A percentile compares a stretch with the other conserved stretches of the same genome.
These are phyloP conservation scores for Rhizopogon vesiculosus DNA, from an alignment of 768 basidiomycete genomes.

Conservation along the genomic window DNA sequence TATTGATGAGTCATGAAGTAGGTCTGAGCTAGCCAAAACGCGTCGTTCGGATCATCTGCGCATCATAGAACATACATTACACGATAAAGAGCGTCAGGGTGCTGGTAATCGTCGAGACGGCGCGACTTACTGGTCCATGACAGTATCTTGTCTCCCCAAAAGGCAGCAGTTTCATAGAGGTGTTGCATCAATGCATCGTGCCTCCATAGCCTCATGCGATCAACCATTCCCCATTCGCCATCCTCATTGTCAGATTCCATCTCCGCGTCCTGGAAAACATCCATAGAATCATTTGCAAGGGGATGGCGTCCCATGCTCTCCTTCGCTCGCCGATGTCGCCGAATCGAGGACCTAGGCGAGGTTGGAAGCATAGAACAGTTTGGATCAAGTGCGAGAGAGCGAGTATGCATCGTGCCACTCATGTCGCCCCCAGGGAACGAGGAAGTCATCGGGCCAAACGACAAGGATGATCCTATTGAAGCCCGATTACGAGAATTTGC, in stretches of 20 bases:
- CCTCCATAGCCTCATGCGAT: constrained; percentile 94
- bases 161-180: constrained; percentile 93
- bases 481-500: constrained; percentile 53
- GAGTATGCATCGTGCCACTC: constrained; percentile 51
- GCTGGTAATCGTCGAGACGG: constrained; percentile 5
- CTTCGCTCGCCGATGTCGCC: constrained; percentile 50
- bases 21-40: constrained; percentile 98
- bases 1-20: constrained; percentile 97
- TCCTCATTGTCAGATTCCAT: constrained; percentile 58
- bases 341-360: constrained; percentile 70
- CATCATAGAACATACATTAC: not conserved
- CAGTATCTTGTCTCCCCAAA: constrained; percentile 98
- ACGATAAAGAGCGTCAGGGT: not conserved
- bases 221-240: constrained; percentile 82
- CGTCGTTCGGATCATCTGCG: constrained; percentile 92
- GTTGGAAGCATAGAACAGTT: constrained; percentile 73
- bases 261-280: constrained; percentile 68
- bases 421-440: constrained; percentile 64
- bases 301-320: constrained; percentile 59
- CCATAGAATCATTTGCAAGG: constrained; percentile 69
- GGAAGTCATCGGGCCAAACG: constrained; percentile 73
- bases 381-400: constrained; percentile 66
- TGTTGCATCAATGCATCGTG: constrained; percentile 99
- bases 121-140: constrained; percentile 85
- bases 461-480: constrained; percentile 78